A percentile compares a stretch with the other conserved stretches of the same genome.
Conservation (phyloP, 1,284 basidiomycete genomes). For the Sutorius eximius region DNA sequence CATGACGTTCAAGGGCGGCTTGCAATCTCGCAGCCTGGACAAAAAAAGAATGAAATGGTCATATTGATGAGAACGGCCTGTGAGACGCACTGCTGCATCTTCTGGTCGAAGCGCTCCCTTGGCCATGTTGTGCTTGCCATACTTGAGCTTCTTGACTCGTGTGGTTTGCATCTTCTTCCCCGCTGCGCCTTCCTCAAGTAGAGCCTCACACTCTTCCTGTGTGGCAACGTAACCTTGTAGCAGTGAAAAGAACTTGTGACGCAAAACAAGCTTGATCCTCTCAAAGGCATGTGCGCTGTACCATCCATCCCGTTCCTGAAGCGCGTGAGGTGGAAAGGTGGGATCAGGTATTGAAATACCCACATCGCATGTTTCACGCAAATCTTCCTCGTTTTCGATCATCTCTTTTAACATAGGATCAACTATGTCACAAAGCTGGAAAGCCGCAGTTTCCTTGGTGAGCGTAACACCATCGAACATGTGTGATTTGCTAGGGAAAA, state of each 20-base stretch:
- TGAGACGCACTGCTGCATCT: constrained; percentile 65
- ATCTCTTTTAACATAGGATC: constrained; percentile 81
- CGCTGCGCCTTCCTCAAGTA: constrained; percentile 53
- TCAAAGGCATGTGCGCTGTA: constrained; percentile 74
- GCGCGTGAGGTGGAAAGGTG: not conserved
- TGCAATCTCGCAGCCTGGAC: constrained; percentile 54
- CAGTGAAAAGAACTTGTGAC: constrained; percentile 85
- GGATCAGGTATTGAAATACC: constrained; percentile 28
- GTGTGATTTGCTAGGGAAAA: constrained; percentile 58
- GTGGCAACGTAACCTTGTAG: constrained; percentile 70
- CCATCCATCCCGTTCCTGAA: constrained; percentile 83
- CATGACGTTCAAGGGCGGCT: constrained; percentile 59
- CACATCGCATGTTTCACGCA: constrained; percentile 73
- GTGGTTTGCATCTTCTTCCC: constrained; percentile 43
- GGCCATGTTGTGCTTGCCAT: constrained; percentile 81
- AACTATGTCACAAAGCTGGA: constrained; percentile 89
- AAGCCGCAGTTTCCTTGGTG: constrained; percentile 83
- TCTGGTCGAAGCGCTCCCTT: constrained; percentile 78
- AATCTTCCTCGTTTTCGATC: constrained; percentile 70
- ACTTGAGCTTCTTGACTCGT: constrained; percentile 48
- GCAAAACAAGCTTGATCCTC: constrained; percentile 80
- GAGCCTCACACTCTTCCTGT: constrained; percentile 67
- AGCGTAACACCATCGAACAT: constrained; percentile 86
- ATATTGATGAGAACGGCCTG: not conserved
- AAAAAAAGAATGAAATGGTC: not conserved